phyloP scores from a whole-genome alignment of 148 eudicot species.

The Vaccinium myrtillus region DNA sequence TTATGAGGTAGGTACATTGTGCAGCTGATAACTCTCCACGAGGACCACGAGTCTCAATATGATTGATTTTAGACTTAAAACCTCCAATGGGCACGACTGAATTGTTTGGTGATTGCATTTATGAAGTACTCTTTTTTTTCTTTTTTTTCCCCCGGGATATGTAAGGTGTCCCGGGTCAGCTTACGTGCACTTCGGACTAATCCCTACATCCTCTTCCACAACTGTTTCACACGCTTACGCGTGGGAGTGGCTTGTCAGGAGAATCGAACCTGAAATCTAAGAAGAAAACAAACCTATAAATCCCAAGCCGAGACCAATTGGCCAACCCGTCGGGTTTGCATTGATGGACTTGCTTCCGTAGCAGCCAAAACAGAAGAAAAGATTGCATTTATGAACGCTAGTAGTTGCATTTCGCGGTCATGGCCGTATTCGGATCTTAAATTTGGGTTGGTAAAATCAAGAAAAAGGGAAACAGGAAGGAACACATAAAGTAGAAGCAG shows the following conservation, averaged over 20 bases:
- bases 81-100: background rate
- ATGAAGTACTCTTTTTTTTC: background rate
- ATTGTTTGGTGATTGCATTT: slow-evolving; percentile 1
- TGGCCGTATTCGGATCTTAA: background rate
- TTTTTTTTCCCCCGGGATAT: too few relatives aligned
- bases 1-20: background rate
- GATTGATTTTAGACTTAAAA: background rate
- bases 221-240: too few relatives aligned
- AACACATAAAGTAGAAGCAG: background rate
- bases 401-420: background rate
- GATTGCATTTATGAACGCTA: background rate
- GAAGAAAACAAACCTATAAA: too few relatives aligned
- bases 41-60: background rate
- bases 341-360: background rate
- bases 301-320: too few relatives aligned
- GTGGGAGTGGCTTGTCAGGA: too few relatives aligned
- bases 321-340: too few relatives aligned
- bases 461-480: background rate
- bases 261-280: too few relatives aligned
- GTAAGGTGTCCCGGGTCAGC: too few relatives aligned
- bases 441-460: background rate
- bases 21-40: background rate
- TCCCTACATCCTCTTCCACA: too few relatives aligned
- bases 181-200: too few relatives aligned
- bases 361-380: background rate